Base-by-base conservation (phyloP, 2,329 filamentous ascomycete genomes). In the Orbilia brochopaga region DNA sequence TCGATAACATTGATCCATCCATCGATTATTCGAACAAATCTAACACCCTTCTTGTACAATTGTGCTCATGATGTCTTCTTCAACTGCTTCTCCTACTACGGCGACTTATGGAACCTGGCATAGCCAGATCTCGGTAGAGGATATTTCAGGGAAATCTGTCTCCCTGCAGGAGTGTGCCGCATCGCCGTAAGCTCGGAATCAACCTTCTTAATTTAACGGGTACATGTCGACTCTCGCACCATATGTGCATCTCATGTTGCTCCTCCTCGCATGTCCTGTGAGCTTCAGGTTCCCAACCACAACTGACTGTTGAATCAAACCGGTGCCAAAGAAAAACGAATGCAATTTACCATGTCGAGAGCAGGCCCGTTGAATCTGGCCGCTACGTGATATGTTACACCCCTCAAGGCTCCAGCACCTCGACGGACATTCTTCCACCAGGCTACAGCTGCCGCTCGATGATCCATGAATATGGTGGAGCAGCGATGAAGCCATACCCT, bases 391-490 rank as follows among this genome's bases (percentile, higher is more conserved):
- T 56, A 19, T 73, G 56, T 52, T 64, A 60, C 51, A 69, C 17
- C 1, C 6, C 44, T 17, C 30, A 11, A 40, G 23, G 27, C 8
- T 63, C 69, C 21, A 50, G 50, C 10, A 54, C 42, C 27, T 15
- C 46, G 73, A 11, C 50, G n/a, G 60, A 61, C n/a, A 2, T 53
- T 23, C 27, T 42, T 50, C 63, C 75, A 13, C 74, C 46, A 2
- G 3, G 74, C 61, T 48, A 62, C 74, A 76, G 75, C 21, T 75
- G 77, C 73, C 2, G 76, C 76, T 48, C 74, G 74, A 15, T 78
- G 79, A 19, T 81, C 79, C 84, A 86, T 69, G 83, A 84, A 70
- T 85, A 85, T 57, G 84, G 84, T 1, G 84, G 83, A 10, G 80
- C 80, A 1, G 78, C 82, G 0, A 81, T 82, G 54, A 79, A 70